Conservation (phyloP, 306 rosid species). For the Cicer arietinum region DNA sequence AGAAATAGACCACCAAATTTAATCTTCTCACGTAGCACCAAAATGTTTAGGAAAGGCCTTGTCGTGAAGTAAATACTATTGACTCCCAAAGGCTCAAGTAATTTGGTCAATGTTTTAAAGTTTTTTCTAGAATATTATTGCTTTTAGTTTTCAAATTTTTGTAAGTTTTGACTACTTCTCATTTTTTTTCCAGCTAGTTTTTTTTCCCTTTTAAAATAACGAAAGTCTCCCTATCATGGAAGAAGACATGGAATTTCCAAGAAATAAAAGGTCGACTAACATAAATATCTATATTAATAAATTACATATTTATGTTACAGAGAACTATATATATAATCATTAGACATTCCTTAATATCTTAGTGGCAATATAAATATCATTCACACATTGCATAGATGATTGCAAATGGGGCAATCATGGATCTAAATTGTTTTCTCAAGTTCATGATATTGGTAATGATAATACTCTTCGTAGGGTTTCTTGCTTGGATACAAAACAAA, state of each 20-base stretch:
- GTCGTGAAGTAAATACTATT: too few relatives aligned
- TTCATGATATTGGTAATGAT: constrained; percentile 17
- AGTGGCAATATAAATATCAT: background rate
- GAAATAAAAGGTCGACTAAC: constrained; percentile 33
- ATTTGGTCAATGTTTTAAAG: background rate
- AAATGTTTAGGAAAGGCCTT: too few relatives aligned
- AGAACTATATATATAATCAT: constrained; percentile 23
- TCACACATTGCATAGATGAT: constrained; percentile 24
- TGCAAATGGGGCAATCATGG: constrained; percentile 12
- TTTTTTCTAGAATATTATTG: background rate
- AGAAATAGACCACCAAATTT: too few relatives aligned
- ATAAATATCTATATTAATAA: background rate
- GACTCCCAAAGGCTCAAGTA: too few relatives aligned
- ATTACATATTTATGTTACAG: background rate
- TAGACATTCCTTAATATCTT: background rate
- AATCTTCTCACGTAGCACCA: too few relatives aligned
- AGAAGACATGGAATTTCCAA: constrained; percentile 33
- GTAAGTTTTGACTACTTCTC: constrained; percentile 38
- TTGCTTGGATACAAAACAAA: constrained; percentile 39
- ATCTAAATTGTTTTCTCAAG: constrained; percentile 20
- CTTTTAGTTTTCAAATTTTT: background rate
- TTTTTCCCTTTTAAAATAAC: constrained; percentile 20
- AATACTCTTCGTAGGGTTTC: constrained; percentile 27
- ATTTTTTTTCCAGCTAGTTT: background rate
- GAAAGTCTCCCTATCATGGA: constrained; percentile 23